Evolutionary conservation across 768 basidiomycete genomes (phyloP), one percentile per base, ranked within the genome.

Genomic region (Leccinum ochraceum): DNA sequence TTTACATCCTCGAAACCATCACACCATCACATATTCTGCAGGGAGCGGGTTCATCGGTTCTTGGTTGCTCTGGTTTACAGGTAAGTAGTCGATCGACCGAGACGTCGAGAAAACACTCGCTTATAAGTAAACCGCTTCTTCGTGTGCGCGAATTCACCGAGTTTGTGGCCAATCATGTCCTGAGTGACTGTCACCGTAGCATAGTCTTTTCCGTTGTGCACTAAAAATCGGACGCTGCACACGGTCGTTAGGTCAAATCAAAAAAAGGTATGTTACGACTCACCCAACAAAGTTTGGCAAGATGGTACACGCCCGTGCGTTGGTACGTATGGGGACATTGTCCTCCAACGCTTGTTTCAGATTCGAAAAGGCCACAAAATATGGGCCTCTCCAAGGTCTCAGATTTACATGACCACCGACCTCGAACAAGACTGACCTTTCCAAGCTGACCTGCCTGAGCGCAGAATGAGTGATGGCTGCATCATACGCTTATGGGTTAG

Each of bases 131-230:
- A 95, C 57, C 84, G 84, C 75, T 94, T 95, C 78, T 89, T 88
- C 37, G 95, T 98, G 66, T 88, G 85, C 44, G 94, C 79, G 74
- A 98, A 98, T 80, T 98, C 95, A 56, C 96, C 96, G 56, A 98
- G 76, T 74, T 99, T 99, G 74, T 99, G 95, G 0, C 96, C 96
- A 2, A 99, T 94, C 96, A 98, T 98, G 74, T 98, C 96, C 72
- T 95, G 93, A 4, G 92, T 94, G 64, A 99, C 82, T 49, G 81
- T 76, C 44, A 99, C 89, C 0, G 95, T 95, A 5, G 88, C 60
- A 73, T 94, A 96, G 67, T 92, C 86, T 76, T 88, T 93, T 37
- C 96, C 96, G 66, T 98, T 98, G 76, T 99, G 95, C 3, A 99
- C 93, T 74, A 91, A 77, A 74, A 99, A 98, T 42, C 87, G 85